Percentiles rank a stretch among this genome's conserved stretches.
phyloP scores from a whole-genome alignment of 352 stramenopile genomes.

The Phytophthora sp. region DNA sequence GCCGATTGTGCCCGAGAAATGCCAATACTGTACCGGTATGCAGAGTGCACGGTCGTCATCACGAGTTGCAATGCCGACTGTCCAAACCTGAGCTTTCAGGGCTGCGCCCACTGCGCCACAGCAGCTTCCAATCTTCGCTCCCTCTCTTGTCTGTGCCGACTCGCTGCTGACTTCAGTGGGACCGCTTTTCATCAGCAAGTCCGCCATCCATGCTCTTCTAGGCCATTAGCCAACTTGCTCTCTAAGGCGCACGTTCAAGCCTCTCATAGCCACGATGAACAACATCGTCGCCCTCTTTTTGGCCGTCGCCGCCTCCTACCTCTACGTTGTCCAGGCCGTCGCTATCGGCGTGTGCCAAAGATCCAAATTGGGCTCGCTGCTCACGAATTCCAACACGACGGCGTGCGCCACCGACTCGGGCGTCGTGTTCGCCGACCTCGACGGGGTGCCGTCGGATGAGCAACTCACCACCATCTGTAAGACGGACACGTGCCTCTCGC shows the following conservation, averaged over 20 bases:
- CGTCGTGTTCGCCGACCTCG: slow-evolving; percentile 28
- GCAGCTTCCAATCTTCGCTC: slow-evolving; percentile 2
- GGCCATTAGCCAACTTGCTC: slow-evolving; percentile 19
- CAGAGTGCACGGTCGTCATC: too few relatives aligned
- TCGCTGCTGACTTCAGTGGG: slow-evolving; percentile 27
- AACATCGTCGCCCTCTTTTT: slow-evolving; percentile 13
- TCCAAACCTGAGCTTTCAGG: neutral
- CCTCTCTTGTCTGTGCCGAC: slow-evolving; percentile 15
- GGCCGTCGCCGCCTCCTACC: slow-evolving; percentile 1
- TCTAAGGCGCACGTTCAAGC: slow-evolving; percentile 6
- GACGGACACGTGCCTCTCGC: slow-evolving; percentile 30
- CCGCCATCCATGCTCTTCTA: neutral
- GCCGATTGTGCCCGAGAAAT: too few relatives aligned
- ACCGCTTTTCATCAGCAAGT: slow-evolving; percentile 12
- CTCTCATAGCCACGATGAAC: slow-evolving; percentile 19
- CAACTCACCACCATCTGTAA: slow-evolving; percentile 41
- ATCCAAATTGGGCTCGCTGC: slow-evolving; percentile 34
- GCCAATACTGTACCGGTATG: too few relatives aligned
- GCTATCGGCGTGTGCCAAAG: slow-evolving; percentile 30
- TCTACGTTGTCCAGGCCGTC: neutral
- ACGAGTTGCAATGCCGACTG: too few relatives aligned
- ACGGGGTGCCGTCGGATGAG: slow-evolving; percentile 30
- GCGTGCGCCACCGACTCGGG: slow-evolving; percentile 36
- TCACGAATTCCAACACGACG: slow-evolving; percentile 42
- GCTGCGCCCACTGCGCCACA: neutral